Percentiles rank a stretch among this genome's conserved stretches.
Conservation (phyloP, 2,329 filamentous ascomycete species). For the Emericellopsis atlantica region DNA sequence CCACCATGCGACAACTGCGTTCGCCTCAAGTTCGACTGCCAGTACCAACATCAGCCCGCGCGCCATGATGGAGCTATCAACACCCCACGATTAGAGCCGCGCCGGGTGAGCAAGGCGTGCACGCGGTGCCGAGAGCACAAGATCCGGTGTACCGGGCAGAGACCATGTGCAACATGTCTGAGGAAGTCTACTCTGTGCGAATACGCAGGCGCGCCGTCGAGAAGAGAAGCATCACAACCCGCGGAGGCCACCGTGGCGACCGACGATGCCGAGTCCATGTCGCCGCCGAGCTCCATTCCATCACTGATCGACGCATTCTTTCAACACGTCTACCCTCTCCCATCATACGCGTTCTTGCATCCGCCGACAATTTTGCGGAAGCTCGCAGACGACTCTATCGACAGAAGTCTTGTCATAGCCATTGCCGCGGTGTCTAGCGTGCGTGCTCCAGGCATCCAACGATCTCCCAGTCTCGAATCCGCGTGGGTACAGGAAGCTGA, state of each 20-base stretch:
- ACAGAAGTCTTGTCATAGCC: constrained; percentile 1
- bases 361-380: not conserved
- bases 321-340: constrained; percentile 10
- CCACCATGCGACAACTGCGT: constrained; percentile 3
- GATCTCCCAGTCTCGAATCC: not conserved
- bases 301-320: constrained; percentile 11
- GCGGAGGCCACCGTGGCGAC: not conserved
- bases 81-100: not conserved
- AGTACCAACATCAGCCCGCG: not conserved
- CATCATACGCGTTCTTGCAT: constrained; percentile 19
- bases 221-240: not conserved
- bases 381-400: not conserved
- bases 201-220: not conserved
- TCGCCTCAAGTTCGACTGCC: constrained; percentile 1
- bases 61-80: not conserved
- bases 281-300: not conserved
- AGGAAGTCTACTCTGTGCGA: constrained; percentile 2
- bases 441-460: not conserved
- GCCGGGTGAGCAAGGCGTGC: constrained; percentile 3
- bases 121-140: constrained; percentile 3
- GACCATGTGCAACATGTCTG: constrained; percentile 1
- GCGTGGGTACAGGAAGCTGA: constrained; percentile 3
- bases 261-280: not conserved
- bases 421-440: constrained; percentile 2
- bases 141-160: constrained; percentile 3